Percentiles rank a stretch among this genome's conserved stretches.
Conservation (phyloP, 2,329 filamentous ascomycete species). For the Colletotrichum paranaense region DNA sequence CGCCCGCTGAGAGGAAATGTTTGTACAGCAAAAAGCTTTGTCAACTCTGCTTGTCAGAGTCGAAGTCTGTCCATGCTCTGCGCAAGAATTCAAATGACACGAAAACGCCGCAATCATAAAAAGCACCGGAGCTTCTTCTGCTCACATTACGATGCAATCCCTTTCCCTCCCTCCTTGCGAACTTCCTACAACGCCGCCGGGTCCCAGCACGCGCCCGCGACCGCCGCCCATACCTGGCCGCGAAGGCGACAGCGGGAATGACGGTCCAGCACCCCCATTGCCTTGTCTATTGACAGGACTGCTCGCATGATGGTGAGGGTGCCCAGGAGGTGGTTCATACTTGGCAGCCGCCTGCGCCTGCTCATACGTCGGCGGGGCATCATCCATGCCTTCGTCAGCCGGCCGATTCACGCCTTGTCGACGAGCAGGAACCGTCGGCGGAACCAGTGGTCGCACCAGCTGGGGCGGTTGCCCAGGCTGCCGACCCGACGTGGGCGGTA, state of each 20-base stretch:
- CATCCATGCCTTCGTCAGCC: conserved; percentile 55
- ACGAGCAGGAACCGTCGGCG: conserved; percentile 52
- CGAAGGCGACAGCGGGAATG: conserved; percentile 11
- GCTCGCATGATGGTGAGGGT: conserved; percentile 61
- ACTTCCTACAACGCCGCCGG: conserved; percentile 29
- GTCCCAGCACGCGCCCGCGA: conserved; percentile 25
- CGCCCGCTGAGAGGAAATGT: conserved; percentile 6
- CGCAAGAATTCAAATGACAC: background rate
- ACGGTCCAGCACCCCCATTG: conserved; percentile 21
- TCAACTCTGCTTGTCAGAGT: background rate
- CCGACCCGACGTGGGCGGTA: conserved; percentile 19
- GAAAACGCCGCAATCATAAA: conserved; percentile 20
- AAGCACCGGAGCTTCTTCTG: background rate
- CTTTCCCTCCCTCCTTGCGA: conserved; percentile 39
- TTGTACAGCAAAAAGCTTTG: background rate
- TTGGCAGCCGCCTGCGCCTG: conserved; percentile 63
- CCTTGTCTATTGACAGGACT: conserved; percentile 41
- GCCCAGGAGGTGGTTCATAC: conserved; percentile 63
- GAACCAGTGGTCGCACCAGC: conserved; percentile 60
- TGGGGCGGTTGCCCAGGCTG: conserved; percentile 39
- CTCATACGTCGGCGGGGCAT: conserved; percentile 69
- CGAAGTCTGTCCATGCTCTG: background rate
- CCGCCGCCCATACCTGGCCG: conserved; percentile 30
- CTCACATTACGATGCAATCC: conserved; percentile 62
- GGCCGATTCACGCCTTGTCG: conserved; percentile 49